Base-by-base conservation (phyloP, 2,329 filamentous ascomycete species). In the Chaetomium sp. region DNA sequence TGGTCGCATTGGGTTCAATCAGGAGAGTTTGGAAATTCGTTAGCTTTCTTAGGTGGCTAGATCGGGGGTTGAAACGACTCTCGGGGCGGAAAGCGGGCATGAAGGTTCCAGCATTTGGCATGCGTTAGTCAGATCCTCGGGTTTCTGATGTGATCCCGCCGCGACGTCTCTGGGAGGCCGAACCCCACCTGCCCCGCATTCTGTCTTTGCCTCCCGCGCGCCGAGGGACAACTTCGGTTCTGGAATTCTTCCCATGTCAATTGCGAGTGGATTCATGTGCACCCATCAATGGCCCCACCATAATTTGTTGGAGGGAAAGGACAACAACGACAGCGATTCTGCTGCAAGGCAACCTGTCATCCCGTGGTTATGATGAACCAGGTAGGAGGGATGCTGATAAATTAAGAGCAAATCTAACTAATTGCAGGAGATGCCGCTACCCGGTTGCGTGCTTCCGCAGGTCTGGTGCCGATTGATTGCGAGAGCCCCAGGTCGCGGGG, bases 81-180 rank as follows among this genome's bases (percentile, higher is more conserved):
- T 23, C 19, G 21, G 21, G 35, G 50, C 38, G 56, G 50, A 38
- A 38, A 38, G 51, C 31, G 42, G 51, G 49, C 29, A 3, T 25
- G 9, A 49, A 23, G 31, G 49, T 54, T 56, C 25, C 47, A 27
- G 64, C 47, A 54, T 58, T 63, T 63, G 33, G 33, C 31, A 57
- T 31, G 49, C 63, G 65, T 68, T 68, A 67, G 67, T 68, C 67
- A 67, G 60, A 29, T 45, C 60, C 54, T 57, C 51, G 53, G 53
- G 53, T 49, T 61, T 57, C 58, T 29, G 54, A 45, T 50, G 57
- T 57, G 58, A 45, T 49, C 27, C 45, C 49, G 33, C 16, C 35
- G 33, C 42, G 50, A 45, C 45, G 60, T 63, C 51, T 57, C 63
- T 63, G 57, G 57, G 56, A 42, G 8, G 5, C 25, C 12, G 21